A percentile compares a stretch with the other conserved stretches of the same genome.
Evolutionary conservation across 176 grass and related monocot genomes (phyloP).

Genomic region (Phoenix dactylifera): DNA sequence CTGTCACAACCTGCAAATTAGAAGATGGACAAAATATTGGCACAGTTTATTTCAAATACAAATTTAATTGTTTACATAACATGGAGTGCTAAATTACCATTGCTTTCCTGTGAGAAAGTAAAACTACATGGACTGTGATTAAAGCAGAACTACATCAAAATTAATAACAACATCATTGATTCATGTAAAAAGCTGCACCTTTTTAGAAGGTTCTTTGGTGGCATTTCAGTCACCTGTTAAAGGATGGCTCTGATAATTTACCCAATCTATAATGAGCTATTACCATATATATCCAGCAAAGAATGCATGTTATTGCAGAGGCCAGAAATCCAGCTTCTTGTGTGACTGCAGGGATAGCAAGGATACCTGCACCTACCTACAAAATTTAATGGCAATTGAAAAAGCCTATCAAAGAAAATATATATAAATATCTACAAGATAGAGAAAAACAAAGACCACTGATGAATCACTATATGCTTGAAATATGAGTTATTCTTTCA

Average conservation of each 20-base stretch:
- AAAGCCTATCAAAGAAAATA: background rate
- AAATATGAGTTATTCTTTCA: too few species aligned
- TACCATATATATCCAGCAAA: slow-evolving; percentile 98
- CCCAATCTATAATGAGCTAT: slow-evolving; percentile 44
- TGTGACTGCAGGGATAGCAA: slow-evolving; percentile 89
- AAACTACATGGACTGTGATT: slow-evolving; percentile 18
- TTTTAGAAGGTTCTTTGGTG: slow-evolving; percentile 22
- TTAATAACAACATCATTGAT: background rate
- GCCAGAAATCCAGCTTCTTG: slow-evolving; percentile 90
- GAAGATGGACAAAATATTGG: slow-evolving; percentile 1
- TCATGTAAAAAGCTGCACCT: slow-evolving; percentile 31
- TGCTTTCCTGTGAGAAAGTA: slow-evolving; percentile 33
- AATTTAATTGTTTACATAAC: too few species aligned
- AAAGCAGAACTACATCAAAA: slow-evolving; percentile 1
- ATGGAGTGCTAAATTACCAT: slow-evolving; percentile 31
- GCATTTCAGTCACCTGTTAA: slow-evolving; percentile 32
- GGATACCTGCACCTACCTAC: slow-evolving; percentile 89
- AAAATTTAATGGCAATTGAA: background rate
- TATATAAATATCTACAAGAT: background rate
- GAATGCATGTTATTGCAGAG: slow-evolving; percentile 49
- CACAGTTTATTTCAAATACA: too few species aligned
- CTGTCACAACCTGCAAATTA: slow-evolving; percentile 79
- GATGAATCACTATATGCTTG: too few species aligned
- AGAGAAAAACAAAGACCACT: too few species aligned
- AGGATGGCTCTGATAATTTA: slow-evolving; percentile 46